Conservation (phyloP, 768 basidiomycete genomes). For the Russula sp. region DNA sequence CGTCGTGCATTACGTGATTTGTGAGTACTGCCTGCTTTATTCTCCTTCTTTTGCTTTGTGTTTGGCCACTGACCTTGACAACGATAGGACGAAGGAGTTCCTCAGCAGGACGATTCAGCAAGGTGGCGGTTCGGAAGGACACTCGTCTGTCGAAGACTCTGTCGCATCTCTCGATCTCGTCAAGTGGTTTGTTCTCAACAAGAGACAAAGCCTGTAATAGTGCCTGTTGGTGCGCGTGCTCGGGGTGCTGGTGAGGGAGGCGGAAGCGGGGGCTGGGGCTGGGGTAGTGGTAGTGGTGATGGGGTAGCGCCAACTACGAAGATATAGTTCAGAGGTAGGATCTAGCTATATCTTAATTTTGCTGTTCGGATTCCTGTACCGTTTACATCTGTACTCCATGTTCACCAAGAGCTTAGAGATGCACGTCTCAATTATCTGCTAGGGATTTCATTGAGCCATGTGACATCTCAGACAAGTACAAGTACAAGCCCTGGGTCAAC, state of each 20-base stretch:
- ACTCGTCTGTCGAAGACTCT: conserved; percentile 90
- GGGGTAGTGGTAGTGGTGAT: neutral
- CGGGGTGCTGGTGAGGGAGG: neutral
- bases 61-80: neutral
- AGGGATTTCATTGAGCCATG: neutral
- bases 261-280: neutral
- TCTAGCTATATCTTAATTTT: neutral
- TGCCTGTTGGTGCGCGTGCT: neutral
- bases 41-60: neutral
- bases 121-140: conserved; percentile 70
- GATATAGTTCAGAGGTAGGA: neutral
- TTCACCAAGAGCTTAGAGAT: neutral
- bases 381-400: neutral
- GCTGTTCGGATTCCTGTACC: neutral
- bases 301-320: neutral
- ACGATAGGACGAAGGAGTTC: conserved; percentile 72
- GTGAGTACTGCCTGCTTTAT: conserved; percentile 42
- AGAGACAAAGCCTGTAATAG: conserved; percentile 38
- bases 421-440: neutral
- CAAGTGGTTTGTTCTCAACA: conserved; percentile 73
- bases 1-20: conserved; percentile 78
- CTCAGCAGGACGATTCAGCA: conserved; percentile 80
- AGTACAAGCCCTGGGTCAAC: neutral
- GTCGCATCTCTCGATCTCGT: conserved; percentile 85
- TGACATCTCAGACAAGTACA: neutral